Base-by-base conservation (phyloP, 176 grass and related monocot species). In the Thalia dealbata region DNA sequence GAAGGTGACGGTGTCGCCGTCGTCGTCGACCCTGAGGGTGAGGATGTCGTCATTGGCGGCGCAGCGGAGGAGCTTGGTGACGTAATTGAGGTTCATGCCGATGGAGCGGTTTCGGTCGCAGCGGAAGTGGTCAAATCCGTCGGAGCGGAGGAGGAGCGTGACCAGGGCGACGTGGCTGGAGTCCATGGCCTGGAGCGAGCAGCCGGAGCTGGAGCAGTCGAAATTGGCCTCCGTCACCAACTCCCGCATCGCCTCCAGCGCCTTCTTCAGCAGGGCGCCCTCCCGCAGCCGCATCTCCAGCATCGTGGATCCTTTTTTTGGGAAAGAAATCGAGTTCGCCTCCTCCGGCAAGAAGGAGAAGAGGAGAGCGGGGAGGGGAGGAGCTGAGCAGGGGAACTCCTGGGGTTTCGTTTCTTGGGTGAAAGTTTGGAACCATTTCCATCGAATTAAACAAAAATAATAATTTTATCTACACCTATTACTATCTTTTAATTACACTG, bases 111-210 rank as follows among this genome's bases (percentile, higher is more conserved):
- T 51, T 22, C 70, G 48, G 50, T 72, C 70, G 25, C 70, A 72
- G 50, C 70, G 70, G 50, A 52, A 72, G 70, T 54, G 70, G 43
- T 72, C 46, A 50, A 72, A 72, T 48, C 50, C 70, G 14, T 51
- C 70, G 48, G 22, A 26, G 25, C 24, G 45, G 15, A 72, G 67
- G 43, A 70, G 70, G 27, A 72, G 70, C 14, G 70, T 48, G 48
- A 52, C 48, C 24, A 72, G 46, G 27, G 70, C 70, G 26, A 72
- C 70, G 50, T 72, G 70, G 70, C 50, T 54, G 22, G 70, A 72
- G 50, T 72, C 70, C 70, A 72, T 72, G 70, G 70, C 70, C 70
- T 72, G 70, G 48, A 72, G 70, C 23, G 48, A 35, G n/a, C 24
- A 22, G 10, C 70, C 70, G 43, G 70, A 30, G 3, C 21, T 25